Percentiles rank a stretch among this genome's conserved stretches.
Evolutionary conservation across 345 rosid genomes (phyloP).

Genomic region (Isatis tinctoria): DNA sequence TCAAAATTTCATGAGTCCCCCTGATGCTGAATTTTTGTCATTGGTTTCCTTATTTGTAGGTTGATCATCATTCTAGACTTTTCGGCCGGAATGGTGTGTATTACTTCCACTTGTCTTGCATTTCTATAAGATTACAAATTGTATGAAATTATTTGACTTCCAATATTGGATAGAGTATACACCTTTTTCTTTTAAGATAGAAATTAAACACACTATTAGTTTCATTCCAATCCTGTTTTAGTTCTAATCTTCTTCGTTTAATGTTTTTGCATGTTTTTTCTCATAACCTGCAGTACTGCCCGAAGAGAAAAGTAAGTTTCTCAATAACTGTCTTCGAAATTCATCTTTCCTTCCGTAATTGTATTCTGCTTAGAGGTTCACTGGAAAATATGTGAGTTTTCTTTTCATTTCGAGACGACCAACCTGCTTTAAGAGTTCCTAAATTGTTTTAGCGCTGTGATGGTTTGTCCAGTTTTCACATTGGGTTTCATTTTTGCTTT

Average conservation of each 20-base stretch:
- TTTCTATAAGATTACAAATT: background rate
- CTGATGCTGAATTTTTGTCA: background rate
- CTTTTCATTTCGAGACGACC: background rate
- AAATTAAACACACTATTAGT: background rate
- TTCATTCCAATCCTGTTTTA: background rate
- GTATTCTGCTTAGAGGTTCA: background rate
- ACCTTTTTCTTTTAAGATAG: background rate
- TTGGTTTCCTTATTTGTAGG: conserved; percentile 38
- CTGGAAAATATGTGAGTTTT: background rate
- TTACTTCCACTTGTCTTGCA: conserved; percentile 3
- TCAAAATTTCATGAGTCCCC: background rate
- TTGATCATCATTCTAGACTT: conserved; percentile 54
- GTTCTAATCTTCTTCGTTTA: conserved; percentile 28
- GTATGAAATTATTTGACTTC: background rate
- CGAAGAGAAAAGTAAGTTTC: conserved; percentile 80
- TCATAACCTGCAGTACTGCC: conserved; percentile 72
- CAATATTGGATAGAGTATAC: background rate
- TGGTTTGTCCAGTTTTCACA: background rate
- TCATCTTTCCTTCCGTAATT: conserved; percentile 13
- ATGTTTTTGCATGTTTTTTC: conserved; percentile 39
- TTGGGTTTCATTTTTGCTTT: background rate
- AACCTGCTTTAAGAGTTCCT: conserved; percentile 9
- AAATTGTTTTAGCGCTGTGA: background rate
- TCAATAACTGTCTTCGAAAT: conserved; percentile 3
- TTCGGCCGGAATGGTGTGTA: conserved; percentile 73